A percentile compares a stretch with the other conserved stretches of the same genome.
Evolutionary conservation across 768 basidiomycete species (phyloP).

Genomic region (Leucocoprinus leucothites): DNA sequence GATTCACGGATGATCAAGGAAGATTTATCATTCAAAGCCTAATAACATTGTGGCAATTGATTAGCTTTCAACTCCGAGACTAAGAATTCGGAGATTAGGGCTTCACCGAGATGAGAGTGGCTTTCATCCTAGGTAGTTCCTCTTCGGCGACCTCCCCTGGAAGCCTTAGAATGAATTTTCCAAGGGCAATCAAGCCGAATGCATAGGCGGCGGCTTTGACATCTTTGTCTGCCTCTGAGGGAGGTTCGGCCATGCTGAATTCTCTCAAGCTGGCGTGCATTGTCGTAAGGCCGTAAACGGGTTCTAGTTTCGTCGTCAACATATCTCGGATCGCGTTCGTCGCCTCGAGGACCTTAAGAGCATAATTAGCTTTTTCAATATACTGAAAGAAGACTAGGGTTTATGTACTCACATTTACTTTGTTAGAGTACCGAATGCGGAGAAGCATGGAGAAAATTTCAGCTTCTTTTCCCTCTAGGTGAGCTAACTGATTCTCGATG

Average conservation of each 20-base stretch:
- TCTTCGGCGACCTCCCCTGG: slow-evolving; percentile 86
- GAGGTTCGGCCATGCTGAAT: slow-evolving; percentile 55
- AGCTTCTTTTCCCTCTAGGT: slow-evolving; percentile 78
- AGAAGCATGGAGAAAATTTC: slow-evolving; percentile 73
- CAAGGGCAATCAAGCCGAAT: slow-evolving; percentile 80
- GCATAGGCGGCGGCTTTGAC: slow-evolving; percentile 68
- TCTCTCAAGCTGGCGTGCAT: slow-evolving; percentile 69
- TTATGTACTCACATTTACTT: slow-evolving; percentile 53
- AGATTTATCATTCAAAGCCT: slow-evolving; percentile 70
- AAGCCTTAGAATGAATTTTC: slow-evolving; percentile 77
- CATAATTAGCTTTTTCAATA: slow-evolving; percentile 7
- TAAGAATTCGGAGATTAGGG: not conserved
- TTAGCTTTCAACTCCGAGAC: not conserved
- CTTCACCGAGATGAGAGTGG: slow-evolving; percentile 66
- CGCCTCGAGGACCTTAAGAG: slow-evolving; percentile 70
- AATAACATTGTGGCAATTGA: slow-evolving; percentile 2
- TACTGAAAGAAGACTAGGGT: not conserved
- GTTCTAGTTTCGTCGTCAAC: slow-evolving; percentile 68
- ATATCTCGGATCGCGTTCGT: slow-evolving; percentile 79
- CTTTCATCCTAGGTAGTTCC: slow-evolving; percentile 74
- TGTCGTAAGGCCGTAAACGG: slow-evolving; percentile 82
- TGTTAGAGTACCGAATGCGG: slow-evolving; percentile 68
- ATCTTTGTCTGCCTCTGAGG: slow-evolving; percentile 40
- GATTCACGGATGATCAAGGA: slow-evolving; percentile 83
- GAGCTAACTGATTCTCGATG: slow-evolving; percentile 66